Percentiles rank a stretch among this genome's conserved stretches.
Conservation (phyloP, 2,329 filamentous ascomycete species). For the Epichloe sibirici region DNA sequence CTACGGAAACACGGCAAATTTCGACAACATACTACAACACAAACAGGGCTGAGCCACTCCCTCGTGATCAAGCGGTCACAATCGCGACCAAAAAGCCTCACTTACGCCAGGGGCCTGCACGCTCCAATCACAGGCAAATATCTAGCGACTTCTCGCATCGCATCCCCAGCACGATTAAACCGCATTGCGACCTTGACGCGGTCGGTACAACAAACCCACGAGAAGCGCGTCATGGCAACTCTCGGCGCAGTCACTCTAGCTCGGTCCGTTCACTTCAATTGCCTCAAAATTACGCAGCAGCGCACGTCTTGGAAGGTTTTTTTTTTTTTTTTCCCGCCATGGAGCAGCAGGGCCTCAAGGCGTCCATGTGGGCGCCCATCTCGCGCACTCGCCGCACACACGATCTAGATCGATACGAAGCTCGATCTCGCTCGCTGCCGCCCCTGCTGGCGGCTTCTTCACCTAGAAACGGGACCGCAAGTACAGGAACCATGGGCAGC, state of each 20-base stretch:
- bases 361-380: conserved; percentile 7
- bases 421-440: conserved; percentile 4
- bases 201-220: neutral
- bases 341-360: conserved; percentile 2
- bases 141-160: too few species aligned
- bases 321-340: neutral
- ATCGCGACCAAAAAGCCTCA: too few species aligned
- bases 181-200: too few species aligned
- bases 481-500: neutral
- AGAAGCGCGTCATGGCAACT: neutral
- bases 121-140: too few species aligned
- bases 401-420: neutral
- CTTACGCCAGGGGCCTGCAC: too few species aligned
- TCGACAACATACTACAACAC: too few species aligned
- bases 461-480: neutral
- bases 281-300: neutral
- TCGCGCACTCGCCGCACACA: neutral
- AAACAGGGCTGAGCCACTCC: too few species aligned
- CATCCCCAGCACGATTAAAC: too few species aligned
- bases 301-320: neutral
- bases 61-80: too few species aligned
- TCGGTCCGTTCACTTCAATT: neutral
- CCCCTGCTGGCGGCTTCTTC: neutral
- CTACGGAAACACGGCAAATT: too few species aligned
- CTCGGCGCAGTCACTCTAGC: neutral